These are phyloP conservation scores for Stellera chamaejasme DNA, from an alignment of 345 rosid species.

Conservation along the genomic window DNA sequence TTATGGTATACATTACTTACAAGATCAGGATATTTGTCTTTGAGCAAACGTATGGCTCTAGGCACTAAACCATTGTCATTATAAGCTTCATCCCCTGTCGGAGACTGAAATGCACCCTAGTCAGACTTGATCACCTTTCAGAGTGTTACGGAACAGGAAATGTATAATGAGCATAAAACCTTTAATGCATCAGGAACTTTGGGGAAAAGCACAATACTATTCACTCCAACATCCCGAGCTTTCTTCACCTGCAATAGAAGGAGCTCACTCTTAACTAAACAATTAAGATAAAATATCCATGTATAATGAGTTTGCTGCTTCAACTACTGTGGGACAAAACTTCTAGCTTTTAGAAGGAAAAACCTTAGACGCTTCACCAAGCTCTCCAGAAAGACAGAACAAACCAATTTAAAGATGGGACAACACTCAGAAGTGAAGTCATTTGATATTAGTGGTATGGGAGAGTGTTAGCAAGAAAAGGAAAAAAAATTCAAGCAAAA, in stretches of 20 bases:
- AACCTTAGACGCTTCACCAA: background rate
- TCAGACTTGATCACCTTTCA: constrained; percentile 4
- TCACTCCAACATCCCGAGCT: constrained; percentile 92
- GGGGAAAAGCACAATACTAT: constrained; percentile 79
- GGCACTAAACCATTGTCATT: constrained; percentile 90
- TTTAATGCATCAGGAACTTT: constrained; percentile 94
- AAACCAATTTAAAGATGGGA: too few species aligned
- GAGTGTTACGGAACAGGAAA: constrained; percentile 4
- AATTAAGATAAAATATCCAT: too few species aligned
- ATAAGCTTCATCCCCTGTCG: constrained; percentile 90
- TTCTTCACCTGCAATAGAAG: constrained; percentile 58
- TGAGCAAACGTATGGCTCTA: constrained; percentile 65
- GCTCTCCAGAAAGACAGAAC: too few species aligned
- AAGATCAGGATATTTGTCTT: constrained; percentile 75
- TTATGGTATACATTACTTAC: constrained; percentile 29
- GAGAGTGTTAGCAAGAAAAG: background rate
- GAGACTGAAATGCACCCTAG: constrained; percentile 29
- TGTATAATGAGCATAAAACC: constrained; percentile 34
- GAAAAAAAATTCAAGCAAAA: background rate
- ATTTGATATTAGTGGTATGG: too few species aligned
- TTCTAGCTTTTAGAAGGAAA: background rate
- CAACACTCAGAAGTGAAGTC: too few species aligned
- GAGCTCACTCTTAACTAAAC: constrained; percentile 6
- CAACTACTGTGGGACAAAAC: too few species aligned
- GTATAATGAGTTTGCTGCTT: too few species aligned